These are phyloP conservation scores for Mycena chlorophos DNA, from an alignment of 768 basidiomycete genomes.

Conservation along the genomic window DNA sequence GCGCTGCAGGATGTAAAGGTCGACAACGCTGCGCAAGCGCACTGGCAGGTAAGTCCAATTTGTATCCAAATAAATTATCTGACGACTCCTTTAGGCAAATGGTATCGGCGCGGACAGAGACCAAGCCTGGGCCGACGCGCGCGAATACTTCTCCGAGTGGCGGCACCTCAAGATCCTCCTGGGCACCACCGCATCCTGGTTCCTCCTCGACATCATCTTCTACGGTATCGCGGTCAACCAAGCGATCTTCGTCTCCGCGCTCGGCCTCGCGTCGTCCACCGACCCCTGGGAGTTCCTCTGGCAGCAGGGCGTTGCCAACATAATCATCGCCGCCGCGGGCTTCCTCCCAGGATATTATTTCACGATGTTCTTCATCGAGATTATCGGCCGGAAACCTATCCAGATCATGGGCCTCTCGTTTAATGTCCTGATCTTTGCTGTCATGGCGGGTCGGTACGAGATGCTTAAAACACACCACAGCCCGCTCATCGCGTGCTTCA, in stretches of 20 bases:
- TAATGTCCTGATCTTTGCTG: conserved; percentile 59
- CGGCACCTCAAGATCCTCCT: conserved; percentile 64
- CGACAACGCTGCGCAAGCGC: too few species aligned
- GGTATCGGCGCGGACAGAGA: too few species aligned
- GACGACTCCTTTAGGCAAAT: too few species aligned
- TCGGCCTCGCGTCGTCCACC: conserved; percentile 51
- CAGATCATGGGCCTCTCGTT: conserved; percentile 75
- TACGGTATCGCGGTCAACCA: conserved; percentile 62
- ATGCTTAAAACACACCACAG: conserved; percentile 40
- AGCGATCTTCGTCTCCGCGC: conserved; percentile 56
- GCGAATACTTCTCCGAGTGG: conserved; percentile 71
- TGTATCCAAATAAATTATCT: too few species aligned
- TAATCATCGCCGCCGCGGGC: conserved; percentile 62
- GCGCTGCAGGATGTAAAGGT: conserved; percentile 26
- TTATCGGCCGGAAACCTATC: conserved; percentile 71
- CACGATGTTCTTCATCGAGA: conserved; percentile 67
- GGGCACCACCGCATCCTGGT: conserved; percentile 71
- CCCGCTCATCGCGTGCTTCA: conserved; percentile 53
- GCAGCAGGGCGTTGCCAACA: conserved; percentile 50
- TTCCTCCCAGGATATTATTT: conserved; percentile 81
- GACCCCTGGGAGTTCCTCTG: conserved; percentile 53
- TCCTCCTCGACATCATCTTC: conserved; percentile 74
- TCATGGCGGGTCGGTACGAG: conserved; percentile 48
- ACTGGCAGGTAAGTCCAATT: too few species aligned
- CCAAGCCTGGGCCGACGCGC: conserved; percentile 48